Conservation (phyloP, 257 asterid genomes). For the Przewalskia tangutica region DNA sequence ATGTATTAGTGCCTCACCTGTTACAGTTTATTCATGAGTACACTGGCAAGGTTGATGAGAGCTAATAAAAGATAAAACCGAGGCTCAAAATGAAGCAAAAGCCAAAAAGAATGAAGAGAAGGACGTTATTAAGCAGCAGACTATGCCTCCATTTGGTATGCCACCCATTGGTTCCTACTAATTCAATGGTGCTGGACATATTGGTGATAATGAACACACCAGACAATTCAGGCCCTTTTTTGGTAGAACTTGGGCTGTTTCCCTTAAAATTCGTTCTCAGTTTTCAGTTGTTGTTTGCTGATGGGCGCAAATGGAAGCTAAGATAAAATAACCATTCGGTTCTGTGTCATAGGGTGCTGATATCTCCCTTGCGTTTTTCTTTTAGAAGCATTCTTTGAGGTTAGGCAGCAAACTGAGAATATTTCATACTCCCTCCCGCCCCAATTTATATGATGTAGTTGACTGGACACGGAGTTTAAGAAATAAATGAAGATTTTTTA, state of each 20-base stretch:
- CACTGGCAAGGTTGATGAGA: slow-evolving; percentile 47
- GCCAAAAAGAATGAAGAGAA: slow-evolving; percentile 44
- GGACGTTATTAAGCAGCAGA: slow-evolving; percentile 20
- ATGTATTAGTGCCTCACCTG: not conserved
- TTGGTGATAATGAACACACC: not conserved
- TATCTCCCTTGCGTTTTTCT: not conserved
- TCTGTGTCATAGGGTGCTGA: not conserved
- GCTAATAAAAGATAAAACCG: slow-evolving; percentile 41
- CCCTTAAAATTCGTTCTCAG: not conserved
- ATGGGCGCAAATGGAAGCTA: not conserved
- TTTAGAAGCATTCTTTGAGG: not conserved
- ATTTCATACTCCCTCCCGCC: not conserved
- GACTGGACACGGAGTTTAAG: too few relatives aligned
- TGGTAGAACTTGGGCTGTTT: not conserved
- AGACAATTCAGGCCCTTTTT: not conserved
- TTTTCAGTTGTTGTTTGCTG: not conserved
- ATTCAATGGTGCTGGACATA: slow-evolving; percentile 6
- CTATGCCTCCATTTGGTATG: too few relatives aligned
- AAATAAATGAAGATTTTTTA: too few relatives aligned
- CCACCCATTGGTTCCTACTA: slow-evolving; percentile 21
- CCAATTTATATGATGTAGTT: too few relatives aligned
- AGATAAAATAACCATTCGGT: not conserved
- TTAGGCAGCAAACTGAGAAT: not conserved
- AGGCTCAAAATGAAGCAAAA: slow-evolving; percentile 39
- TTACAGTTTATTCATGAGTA: slow-evolving; percentile 51